Evolutionary conservation across 2,329 filamentous ascomycete genomes (phyloP).

Genomic region (Xylariaceae sp.): DNA sequence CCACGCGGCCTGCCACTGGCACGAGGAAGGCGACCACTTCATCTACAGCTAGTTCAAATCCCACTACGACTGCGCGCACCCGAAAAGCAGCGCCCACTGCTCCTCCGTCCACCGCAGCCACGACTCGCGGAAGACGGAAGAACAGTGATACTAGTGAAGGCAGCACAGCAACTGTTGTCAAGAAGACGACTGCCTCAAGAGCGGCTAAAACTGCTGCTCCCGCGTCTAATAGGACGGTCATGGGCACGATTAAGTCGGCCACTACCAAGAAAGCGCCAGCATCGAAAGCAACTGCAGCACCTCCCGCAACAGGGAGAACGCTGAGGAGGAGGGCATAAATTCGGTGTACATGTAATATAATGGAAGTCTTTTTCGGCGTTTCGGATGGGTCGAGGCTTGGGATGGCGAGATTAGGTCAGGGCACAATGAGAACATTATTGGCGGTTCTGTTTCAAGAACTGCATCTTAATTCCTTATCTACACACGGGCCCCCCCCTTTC

Average conservation of each 20-base stretch:
- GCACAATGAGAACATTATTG: slow-evolving; percentile 22
- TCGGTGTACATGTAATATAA: slow-evolving; percentile 7
- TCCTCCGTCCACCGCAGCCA: slow-evolving; percentile 42
- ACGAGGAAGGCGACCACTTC: slow-evolving; percentile 50
- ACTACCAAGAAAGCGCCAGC: slow-evolving; percentile 53
- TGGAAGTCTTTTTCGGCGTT: slow-evolving; percentile 25
- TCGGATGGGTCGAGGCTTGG: slow-evolving; percentile 1
- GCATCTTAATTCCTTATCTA: slow-evolving; percentile 1
- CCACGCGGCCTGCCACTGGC: slow-evolving; percentile 50
- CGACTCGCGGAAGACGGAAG: slow-evolving; percentile 54
- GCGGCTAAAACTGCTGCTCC: slow-evolving; percentile 42
- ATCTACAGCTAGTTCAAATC: slow-evolving; percentile 46
- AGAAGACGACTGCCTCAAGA: slow-evolving; percentile 48
- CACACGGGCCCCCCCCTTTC: not conserved
- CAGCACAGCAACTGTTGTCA: slow-evolving; percentile 67
- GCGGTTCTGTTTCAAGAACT: slow-evolving; percentile 14
- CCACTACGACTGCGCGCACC: slow-evolving; percentile 34
- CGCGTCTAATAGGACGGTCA: slow-evolving; percentile 54
- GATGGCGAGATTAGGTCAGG: slow-evolving; percentile 10
- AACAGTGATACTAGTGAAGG: slow-evolving; percentile 63
- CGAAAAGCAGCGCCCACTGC: slow-evolving; percentile 43
- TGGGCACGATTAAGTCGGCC: slow-evolving; percentile 55
- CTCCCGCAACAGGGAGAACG: slow-evolving; percentile 51
- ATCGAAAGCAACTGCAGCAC: slow-evolving; percentile 45
- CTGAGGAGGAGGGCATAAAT: slow-evolving; percentile 55